These are phyloP conservation scores for Nakazawaea wickerhamii DNA, from an alignment of 805 yeast species.

Conservation along the genomic window DNA sequence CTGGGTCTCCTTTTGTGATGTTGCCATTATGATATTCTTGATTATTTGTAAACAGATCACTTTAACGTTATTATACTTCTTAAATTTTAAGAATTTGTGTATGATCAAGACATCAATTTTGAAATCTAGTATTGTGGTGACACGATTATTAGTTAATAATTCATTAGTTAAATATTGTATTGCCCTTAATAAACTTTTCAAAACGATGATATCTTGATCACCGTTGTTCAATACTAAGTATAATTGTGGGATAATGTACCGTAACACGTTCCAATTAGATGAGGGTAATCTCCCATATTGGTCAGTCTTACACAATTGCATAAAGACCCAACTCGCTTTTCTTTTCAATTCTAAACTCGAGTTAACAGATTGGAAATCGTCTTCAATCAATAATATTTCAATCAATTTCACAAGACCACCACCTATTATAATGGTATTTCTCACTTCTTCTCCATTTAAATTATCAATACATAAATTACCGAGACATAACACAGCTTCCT, in stretches of 20 bases:
- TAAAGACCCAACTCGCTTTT: slow-evolving; percentile 15
- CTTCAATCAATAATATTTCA: slow-evolving; percentile 13
- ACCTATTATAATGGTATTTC: slow-evolving; percentile 12
- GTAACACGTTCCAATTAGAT: slow-evolving; percentile 14
- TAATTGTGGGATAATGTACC: slow-evolving; percentile 13
- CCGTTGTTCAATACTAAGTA: slow-evolving; percentile 5
- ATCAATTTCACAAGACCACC: slow-evolving; percentile 13
- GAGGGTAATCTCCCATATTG: slow-evolving; percentile 13
- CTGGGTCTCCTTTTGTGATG: slow-evolving; percentile 9
- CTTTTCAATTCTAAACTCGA: slow-evolving; percentile 6
- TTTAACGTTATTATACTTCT: slow-evolving; percentile 7
- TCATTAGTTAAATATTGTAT: slow-evolving; percentile 12
- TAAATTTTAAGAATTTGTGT: slow-evolving; percentile 5
- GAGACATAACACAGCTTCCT: slow-evolving; percentile 11
- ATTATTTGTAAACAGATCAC: slow-evolving; percentile 8
- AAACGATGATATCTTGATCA: slow-evolving; percentile 6
- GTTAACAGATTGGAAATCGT: not conserved
- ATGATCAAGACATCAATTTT: slow-evolving; percentile 10
- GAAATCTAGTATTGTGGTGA: slow-evolving; percentile 8
- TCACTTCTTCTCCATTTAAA: slow-evolving; percentile 13
- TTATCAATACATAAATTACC: slow-evolving; percentile 14
- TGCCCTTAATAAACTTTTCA: slow-evolving; percentile 8
- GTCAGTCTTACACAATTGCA: slow-evolving; percentile 14
- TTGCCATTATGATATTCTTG: slow-evolving; percentile 12
- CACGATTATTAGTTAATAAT: slow-evolving; percentile 10